Conservation (phyloP, 2,329 filamentous ascomycete species). For the Leptodontidium sp. region DNA sequence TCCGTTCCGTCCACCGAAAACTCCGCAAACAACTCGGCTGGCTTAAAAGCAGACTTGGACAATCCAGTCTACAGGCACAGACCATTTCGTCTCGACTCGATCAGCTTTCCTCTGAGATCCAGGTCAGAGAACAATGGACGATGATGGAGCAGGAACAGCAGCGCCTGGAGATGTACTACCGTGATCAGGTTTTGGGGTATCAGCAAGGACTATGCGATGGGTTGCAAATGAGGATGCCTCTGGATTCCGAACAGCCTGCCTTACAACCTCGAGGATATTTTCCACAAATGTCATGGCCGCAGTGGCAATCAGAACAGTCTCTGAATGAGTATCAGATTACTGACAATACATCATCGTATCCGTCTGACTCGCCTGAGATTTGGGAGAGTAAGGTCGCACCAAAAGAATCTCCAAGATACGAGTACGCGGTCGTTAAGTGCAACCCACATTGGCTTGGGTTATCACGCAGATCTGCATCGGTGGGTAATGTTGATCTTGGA, state of each 20-base stretch:
- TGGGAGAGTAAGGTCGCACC: background rate
- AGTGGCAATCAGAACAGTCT: too few relatives aligned
- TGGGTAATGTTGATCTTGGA: background rate
- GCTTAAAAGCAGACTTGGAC: background rate
- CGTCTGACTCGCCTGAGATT: too few relatives aligned
- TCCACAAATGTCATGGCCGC: background rate
- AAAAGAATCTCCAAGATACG: background rate
- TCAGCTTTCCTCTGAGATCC: conserved; percentile 8
- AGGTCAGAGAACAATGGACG: conserved; percentile 7
- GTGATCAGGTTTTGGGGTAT: conserved; percentile 4
- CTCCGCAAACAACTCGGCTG: conserved; percentile 9
- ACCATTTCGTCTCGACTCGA: conserved; percentile 1
- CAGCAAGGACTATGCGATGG: conserved; percentile 16
- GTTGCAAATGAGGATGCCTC: conserved; percentile 11
- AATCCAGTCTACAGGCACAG: conserved; percentile 7
- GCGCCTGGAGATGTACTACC: background rate
- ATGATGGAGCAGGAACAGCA: conserved; percentile 7
- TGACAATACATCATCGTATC: too few relatives aligned
- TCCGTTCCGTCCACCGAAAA: background rate
- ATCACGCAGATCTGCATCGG: conserved; percentile 3
- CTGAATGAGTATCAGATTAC: too few relatives aligned
- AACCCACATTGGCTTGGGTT: background rate
- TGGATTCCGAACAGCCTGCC: conserved; percentile 4
- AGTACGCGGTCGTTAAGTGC: background rate
- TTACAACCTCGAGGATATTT: conserved; percentile 4